A percentile compares a stretch with the other conserved stretches of the same genome.
Evolutionary conservation across 169 alveolate genomes (phyloP).

Genomic region (Plasmodium vinckei): DNA sequence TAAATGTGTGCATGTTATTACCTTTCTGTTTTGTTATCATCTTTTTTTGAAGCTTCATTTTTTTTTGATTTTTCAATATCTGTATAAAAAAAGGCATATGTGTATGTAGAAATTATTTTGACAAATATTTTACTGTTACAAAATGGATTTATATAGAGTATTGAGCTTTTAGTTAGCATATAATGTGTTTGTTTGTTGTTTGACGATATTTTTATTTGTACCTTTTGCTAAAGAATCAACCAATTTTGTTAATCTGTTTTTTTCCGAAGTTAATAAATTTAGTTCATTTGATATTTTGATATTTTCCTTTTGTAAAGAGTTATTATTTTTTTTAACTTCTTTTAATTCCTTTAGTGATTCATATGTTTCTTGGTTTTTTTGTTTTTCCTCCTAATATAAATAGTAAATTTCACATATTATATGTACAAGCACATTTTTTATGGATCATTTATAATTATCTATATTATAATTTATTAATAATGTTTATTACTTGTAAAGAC

Average conservation of each 20-base stretch:
- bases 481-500: conserved; percentile 29
- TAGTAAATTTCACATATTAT: neutral
- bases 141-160: too few relatives aligned
- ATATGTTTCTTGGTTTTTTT: conserved; percentile 3
- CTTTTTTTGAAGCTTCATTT: conserved; percentile 12
- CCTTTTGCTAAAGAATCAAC: conserved; percentile 66
- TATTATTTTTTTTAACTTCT: conserved; percentile 38
- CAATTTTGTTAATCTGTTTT: conserved; percentile 53
- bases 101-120: neutral
- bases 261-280: conserved; percentile 47
- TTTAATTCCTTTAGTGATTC: conserved; percentile 36
- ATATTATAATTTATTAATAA: neutral
- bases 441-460: too few relatives aligned
- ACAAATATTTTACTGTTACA: too few relatives aligned
- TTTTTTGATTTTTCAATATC: conserved; percentile 62
- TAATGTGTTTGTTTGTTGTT: neutral
- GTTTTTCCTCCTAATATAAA: conserved; percentile 37
- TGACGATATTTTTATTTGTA: neutral
- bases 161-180: neutral
- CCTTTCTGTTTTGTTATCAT: conserved; percentile 11
- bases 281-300: conserved; percentile 32
- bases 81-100: neutral
- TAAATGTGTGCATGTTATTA: neutral
- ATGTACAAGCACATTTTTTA: too few relatives aligned
- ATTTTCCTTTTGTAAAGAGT: conserved; percentile 21